These are phyloP conservation scores for Ganoderma resinaceum DNA, from an alignment of 1,284 basidiomycete genomes.

Conservation along the genomic window DNA sequence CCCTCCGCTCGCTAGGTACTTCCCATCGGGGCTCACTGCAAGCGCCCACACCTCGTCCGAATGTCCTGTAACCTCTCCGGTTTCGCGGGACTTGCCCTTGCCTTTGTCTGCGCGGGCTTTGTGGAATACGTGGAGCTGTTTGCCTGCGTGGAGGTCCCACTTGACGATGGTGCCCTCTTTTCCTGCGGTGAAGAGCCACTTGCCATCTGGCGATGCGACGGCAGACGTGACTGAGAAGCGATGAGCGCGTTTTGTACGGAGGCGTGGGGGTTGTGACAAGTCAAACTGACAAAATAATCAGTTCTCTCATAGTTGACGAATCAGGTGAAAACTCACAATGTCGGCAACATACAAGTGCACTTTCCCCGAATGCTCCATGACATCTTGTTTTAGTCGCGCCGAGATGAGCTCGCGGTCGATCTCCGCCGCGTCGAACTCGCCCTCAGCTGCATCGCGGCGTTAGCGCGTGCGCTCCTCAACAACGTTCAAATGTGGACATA, in stretches of 20 bases:
- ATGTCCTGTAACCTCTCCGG: constrained; percentile 70
- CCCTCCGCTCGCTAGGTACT: constrained; percentile 87
- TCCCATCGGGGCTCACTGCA: constrained; percentile 87
- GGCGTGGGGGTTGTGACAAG: constrained; percentile 50
- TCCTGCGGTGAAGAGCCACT: constrained; percentile 79
- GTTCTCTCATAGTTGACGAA: background rate
- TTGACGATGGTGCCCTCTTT: constrained; percentile 89
- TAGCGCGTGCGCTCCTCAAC: background rate
- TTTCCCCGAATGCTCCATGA: constrained; percentile 84
- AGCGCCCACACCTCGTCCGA: constrained; percentile 86
- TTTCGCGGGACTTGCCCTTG: constrained; percentile 68
- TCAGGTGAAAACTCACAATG: constrained; percentile 51
- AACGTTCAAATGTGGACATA: constrained; percentile 45
- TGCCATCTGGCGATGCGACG: constrained; percentile 71
- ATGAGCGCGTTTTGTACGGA: constrained; percentile 75
- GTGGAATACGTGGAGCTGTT: constrained; percentile 62
- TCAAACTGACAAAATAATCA: constrained; percentile 43
- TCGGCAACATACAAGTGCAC: constrained; percentile 85
- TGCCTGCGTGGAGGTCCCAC: constrained; percentile 76
- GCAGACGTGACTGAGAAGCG: constrained; percentile 81
- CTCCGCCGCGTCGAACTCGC: constrained; percentile 92
- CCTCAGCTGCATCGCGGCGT: constrained; percentile 59
- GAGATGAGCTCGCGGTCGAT: constrained; percentile 94
- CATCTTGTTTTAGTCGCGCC: constrained; percentile 88
- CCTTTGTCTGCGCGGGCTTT: constrained; percentile 62